These are phyloP conservation scores for Tetradesmus obliquus DNA, from an alignment of 139 green algal species.

Conservation along the genomic window DNA sequence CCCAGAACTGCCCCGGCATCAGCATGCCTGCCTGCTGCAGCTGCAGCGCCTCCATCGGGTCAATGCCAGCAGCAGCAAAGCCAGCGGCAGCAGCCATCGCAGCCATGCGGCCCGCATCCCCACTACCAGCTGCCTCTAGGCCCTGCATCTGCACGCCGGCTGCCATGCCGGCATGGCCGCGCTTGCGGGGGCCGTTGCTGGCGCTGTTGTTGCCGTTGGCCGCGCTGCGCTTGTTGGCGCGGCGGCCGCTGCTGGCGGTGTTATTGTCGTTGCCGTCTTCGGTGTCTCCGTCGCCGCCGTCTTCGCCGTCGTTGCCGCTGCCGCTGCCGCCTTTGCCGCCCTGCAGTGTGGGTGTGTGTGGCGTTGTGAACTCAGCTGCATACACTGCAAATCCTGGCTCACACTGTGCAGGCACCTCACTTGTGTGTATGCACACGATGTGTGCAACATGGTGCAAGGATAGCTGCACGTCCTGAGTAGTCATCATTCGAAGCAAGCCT, in stretches of 20 bases:
- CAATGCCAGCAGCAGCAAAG: conserved; percentile 12
- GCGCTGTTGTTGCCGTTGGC: background rate
- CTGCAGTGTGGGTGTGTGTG: background rate
- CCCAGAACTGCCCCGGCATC: conserved; percentile 23
- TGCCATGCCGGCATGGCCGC: background rate
- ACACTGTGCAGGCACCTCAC: background rate
- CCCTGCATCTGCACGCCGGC: background rate
- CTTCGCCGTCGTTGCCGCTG: background rate
- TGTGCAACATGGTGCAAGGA: background rate
- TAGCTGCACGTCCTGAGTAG: background rate
- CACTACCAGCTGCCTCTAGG: background rate
- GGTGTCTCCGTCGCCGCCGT: conserved; percentile 15
- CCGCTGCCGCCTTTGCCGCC: background rate
- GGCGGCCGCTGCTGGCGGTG: background rate
- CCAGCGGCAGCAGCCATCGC: background rate
- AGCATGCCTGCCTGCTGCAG: background rate
- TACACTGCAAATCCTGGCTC: too few relatives aligned
- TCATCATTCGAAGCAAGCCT: too few relatives aligned
- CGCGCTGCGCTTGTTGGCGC: background rate
- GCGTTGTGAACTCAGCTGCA: background rate
- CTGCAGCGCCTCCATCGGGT: conserved; percentile 6
- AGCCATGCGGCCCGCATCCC: background rate
- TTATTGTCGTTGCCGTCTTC: conserved; percentile 25
- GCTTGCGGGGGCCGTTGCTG: conserved; percentile 6
- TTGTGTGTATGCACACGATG: background rate